phyloP scores from a whole-genome alignment of 78 protist species.

The Creolimax fragrantissima region DNA sequence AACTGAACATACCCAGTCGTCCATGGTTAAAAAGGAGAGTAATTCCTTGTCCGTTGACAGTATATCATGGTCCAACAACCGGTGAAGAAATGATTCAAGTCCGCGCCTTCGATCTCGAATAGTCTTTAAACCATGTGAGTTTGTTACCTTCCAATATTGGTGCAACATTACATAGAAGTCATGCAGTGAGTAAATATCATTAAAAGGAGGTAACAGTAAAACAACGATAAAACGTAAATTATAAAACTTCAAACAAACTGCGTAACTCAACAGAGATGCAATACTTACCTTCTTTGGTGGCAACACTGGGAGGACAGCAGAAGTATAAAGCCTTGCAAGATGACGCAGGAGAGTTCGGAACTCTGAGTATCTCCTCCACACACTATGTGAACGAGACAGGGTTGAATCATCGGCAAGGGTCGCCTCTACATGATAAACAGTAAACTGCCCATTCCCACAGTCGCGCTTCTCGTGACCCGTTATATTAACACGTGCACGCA shows the following conservation, averaged over 20 bases:
- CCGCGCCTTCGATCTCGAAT: background rate
- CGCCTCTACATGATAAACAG: no score
- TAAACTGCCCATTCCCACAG: no score
- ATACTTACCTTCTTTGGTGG: background rate
- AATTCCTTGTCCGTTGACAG: background rate
- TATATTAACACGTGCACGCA: no score
- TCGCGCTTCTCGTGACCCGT: no score
- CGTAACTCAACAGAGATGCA: background rate
- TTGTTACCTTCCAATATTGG: background rate
- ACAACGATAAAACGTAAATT: background rate
- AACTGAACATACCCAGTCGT: no score
- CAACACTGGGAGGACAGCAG: background rate
- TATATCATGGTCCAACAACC: background rate
- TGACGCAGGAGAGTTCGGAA: background rate
- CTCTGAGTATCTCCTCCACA: background rate
- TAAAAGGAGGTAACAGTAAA: background rate
- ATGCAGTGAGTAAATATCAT: background rate
- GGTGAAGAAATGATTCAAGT: background rate
- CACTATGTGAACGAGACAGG: no score
- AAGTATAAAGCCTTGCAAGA: background rate
- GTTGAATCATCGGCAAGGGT: no score
- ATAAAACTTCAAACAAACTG: background rate
- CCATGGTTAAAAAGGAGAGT: background rate
- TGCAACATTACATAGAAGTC: background rate
- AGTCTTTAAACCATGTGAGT: background rate